Base-by-base conservation (phyloP, 495 filamentous ascomycete genomes). In the Aspergillus nanangensis region DNA sequence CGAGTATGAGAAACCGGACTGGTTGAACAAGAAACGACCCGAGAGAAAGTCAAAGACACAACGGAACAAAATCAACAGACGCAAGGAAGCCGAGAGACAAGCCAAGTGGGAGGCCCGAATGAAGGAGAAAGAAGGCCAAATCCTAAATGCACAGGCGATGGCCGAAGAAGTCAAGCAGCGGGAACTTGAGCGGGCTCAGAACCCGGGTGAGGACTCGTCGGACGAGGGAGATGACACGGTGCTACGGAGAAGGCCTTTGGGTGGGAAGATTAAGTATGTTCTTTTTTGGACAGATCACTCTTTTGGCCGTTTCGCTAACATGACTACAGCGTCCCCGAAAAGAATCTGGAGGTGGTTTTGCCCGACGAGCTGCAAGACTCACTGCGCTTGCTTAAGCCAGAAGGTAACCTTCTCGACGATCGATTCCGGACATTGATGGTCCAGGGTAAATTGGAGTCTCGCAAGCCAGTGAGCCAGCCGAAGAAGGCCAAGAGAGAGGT, bases 311-410 rank as follows among this genome's bases (percentile, higher is more conserved):
- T 11, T 19, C 46, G 47, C 68, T 69, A 51, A 74, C 51, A 29
- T n/a, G 40, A 8, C 44, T 19, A 23, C 44, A 87, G 79, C 51
- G 59, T 91, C 11, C 90, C 90, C 0, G 81, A 90, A 54, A 84
- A 85, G 52, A 79, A 81, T 5, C 71, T 96, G 34, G 93, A 98
- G 58, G 66, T 98, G 34, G 89, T 96, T 4, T 75, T 98, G 21
- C 88, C 90, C 3, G 92, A 96, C 54, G 93, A 98, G 64, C 74
- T 98, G 33, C 86, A 92, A 57, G 93, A 98, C 47, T 96, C 89
- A 4, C 69, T 98, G 24, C 76, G 93, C 38, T 67, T 84, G 11
- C 74, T 98, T 41, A 96, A 95, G 69, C 93, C 93, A 2, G 92
- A 98, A 65, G 93, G 93, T 14, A 95, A 96, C 55, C 69, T 96